These are phyloP conservation scores for Secale cereale DNA, from an alignment of 176 grass and related monocot genomes.

Conservation along the genomic window DNA sequence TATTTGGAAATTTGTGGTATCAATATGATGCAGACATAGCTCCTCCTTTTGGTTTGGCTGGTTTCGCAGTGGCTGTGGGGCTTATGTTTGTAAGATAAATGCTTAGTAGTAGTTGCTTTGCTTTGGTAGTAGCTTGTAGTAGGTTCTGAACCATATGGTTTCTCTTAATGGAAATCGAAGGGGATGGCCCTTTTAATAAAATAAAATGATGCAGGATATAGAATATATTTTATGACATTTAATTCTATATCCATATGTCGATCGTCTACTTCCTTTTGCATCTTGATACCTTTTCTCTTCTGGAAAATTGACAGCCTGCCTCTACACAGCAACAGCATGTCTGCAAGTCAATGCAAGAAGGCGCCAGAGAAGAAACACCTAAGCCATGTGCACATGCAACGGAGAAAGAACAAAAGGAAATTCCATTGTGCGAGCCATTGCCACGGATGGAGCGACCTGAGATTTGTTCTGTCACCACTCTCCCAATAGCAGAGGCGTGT, in stretches of 20 bases:
- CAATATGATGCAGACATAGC: not conserved
- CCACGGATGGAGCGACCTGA: slow-evolving; percentile 4
- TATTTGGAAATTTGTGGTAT: not conserved
- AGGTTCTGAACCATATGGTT: too few relatives aligned
- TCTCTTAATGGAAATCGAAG: too few relatives aligned
- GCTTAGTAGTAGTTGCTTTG: too few relatives aligned
- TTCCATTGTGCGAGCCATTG: not conserved
- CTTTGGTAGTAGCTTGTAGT: too few relatives aligned
- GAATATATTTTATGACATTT: not conserved
- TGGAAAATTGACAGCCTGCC: slow-evolving; percentile 19
- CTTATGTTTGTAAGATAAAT: too few relatives aligned
- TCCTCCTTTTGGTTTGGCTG: too few relatives aligned
- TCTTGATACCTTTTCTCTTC: slow-evolving; percentile 23
- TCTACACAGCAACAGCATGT: slow-evolving; percentile 9
- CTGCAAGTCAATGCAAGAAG: slow-evolving; percentile 11
- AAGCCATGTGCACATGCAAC: not conserved
- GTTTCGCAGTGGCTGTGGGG: too few relatives aligned
- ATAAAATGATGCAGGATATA: not conserved
- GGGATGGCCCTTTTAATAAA: too few relatives aligned
- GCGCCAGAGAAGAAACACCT: slow-evolving; percentile 26
- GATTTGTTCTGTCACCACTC: not conserved
- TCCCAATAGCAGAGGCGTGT: not conserved
- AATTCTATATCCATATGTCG: not conserved
- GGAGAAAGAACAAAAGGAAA: not conserved
- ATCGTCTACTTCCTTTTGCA: not conserved